A percentile compares a stretch with the other conserved stretches of the same genome.
Evolutionary conservation across 345 rosid genomes (phyloP).

Genomic region (Iberis pinnata): DNA sequence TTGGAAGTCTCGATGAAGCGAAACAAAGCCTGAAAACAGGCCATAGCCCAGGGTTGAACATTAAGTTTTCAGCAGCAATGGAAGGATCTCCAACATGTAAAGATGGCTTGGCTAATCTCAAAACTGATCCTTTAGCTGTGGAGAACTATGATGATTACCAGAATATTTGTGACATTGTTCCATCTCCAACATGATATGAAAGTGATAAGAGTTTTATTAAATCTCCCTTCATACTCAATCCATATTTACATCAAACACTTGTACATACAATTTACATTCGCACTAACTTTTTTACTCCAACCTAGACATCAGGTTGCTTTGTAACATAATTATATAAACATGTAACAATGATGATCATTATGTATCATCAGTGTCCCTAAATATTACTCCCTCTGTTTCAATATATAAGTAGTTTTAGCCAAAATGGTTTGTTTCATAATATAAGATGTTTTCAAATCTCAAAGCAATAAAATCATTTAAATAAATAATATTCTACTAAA

Average conservation of each 20-base stretch:
- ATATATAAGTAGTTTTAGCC: too few relatives aligned
- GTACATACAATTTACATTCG: background rate
- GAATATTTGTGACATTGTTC: constrained; percentile 24
- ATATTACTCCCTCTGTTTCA: too few relatives aligned
- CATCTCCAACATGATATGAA: constrained; percentile 28
- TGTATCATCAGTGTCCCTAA: too few relatives aligned
- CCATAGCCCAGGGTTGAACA: constrained; percentile 17
- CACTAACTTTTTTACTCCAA: too few relatives aligned
- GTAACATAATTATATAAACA: background rate
- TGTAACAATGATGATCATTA: too few relatives aligned
- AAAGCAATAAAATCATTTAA: too few relatives aligned
- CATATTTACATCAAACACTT: background rate
- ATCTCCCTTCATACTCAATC: constrained; percentile 2
- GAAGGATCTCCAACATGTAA: constrained; percentile 19
- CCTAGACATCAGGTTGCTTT: background rate
- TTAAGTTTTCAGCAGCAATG: constrained; percentile 29
- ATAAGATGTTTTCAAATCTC: too few relatives aligned
- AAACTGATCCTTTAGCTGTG: constrained; percentile 15
- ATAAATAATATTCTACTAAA: too few relatives aligned
- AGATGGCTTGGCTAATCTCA: constrained; percentile 2
- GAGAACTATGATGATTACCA: constrained; percentile 25
- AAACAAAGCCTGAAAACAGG: constrained; percentile 9
- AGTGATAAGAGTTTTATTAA: background rate
- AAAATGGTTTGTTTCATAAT: too few relatives aligned
- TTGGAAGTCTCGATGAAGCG: constrained; percentile 22